Conservation (phyloP, 345 rosid species). For the Firmiana major region DNA sequence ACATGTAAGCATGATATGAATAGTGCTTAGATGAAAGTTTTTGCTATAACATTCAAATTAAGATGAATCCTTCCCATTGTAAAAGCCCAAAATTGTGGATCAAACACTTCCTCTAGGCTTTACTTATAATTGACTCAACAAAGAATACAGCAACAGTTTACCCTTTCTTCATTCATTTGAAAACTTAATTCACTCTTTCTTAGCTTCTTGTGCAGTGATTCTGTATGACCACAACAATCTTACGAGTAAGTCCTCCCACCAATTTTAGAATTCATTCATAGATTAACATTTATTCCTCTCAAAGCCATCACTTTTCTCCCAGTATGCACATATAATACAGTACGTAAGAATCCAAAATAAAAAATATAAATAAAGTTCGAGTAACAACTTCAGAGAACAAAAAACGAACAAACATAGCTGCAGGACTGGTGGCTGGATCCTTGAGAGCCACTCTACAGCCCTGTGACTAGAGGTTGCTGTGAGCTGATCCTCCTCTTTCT, state of each 20-base stretch:
- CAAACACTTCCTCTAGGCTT: no score
- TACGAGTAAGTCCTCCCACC: no score
- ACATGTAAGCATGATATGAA: no score
- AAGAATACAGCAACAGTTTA: no score
- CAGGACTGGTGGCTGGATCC: not conserved
- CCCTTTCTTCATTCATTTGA: not conserved
- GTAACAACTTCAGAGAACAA: not conserved
- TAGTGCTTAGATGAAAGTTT: no score
- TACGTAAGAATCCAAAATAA: conserved; percentile 7
- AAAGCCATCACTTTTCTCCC: not conserved
- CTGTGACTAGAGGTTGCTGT: conserved; percentile 30
- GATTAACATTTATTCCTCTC: not conserved
- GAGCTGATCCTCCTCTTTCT: conserved; percentile 57
- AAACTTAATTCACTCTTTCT: not conserved
- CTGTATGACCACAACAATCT: not conserved
- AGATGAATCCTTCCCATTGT: no score
- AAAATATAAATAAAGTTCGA: not conserved
- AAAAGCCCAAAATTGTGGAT: no score
- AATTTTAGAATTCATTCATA: not conserved
- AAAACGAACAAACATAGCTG: conserved; percentile 1
- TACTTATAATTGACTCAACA: no score
- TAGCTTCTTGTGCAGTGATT: not conserved
- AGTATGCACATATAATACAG: conserved; percentile 23
- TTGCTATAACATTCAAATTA: no score
- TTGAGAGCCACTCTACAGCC: conserved; percentile 23